phyloP scores from a whole-genome alignment of 1,139 yeast genomes.

The Saccharomyces hybrid region DNA sequence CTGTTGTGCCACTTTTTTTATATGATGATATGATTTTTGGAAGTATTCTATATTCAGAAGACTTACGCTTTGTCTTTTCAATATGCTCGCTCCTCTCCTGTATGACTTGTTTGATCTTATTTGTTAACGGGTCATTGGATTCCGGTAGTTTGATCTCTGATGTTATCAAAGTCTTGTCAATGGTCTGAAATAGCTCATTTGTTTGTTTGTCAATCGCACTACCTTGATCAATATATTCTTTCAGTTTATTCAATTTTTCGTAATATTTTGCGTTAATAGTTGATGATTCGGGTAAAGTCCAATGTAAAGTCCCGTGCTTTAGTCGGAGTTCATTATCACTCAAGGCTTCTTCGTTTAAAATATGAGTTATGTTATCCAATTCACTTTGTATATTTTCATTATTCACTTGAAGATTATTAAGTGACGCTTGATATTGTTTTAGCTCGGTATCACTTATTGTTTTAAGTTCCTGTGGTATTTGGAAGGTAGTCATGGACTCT shows the following conservation, averaged over 20 bases:
- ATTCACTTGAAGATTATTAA: slow-evolving; percentile 13
- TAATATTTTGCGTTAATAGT: slow-evolving; percentile 36
- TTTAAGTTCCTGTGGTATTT: slow-evolving; percentile 6
- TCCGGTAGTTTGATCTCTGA: slow-evolving; percentile 21
- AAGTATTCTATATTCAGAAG: slow-evolving; percentile 42
- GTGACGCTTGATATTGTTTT: slow-evolving; percentile 8
- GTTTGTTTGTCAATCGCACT: slow-evolving; percentile 47
- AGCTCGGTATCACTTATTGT: slow-evolving; percentile 7
- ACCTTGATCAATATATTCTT: slow-evolving; percentile 50
- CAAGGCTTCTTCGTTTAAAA: slow-evolving; percentile 43
- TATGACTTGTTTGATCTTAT: slow-evolving; percentile 21
- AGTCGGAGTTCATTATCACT: slow-evolving; percentile 49
- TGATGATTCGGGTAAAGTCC: slow-evolving; percentile 41
- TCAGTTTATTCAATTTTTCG: slow-evolving; percentile 39
- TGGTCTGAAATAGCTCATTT: slow-evolving; percentile 21
- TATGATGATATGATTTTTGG: slow-evolving; percentile 46
- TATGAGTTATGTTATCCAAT: slow-evolving; percentile 39
- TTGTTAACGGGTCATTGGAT: slow-evolving; percentile 19
- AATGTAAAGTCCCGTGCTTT: slow-evolving; percentile 41
- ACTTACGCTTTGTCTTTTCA: slow-evolving; percentile 39
- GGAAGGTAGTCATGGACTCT: slow-evolving; percentile 6
- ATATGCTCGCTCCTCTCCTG: slow-evolving; percentile 33
- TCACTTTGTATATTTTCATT: slow-evolving; percentile 8
- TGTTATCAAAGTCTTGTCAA: slow-evolving; percentile 28
- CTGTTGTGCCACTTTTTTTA: slow-evolving; percentile 27